phyloP scores from a whole-genome alignment of 176 grass and related monocot species.

The Rhipidocladum racemiflorum region DNA sequence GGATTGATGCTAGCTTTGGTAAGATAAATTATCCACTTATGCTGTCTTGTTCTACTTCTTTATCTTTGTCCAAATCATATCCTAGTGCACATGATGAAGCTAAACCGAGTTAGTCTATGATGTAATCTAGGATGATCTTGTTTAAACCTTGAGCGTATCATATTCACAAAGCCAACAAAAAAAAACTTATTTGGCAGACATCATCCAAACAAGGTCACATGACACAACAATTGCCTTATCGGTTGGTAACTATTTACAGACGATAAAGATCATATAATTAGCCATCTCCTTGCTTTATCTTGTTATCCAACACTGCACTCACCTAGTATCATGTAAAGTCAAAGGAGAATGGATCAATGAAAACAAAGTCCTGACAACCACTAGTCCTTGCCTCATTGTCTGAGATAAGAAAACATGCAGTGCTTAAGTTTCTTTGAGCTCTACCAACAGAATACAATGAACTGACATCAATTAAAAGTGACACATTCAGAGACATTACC shows the following conservation, averaged over 20 bases:
- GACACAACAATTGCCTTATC: background rate
- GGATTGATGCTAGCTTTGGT: conserved; percentile 6
- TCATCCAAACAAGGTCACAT: conserved; percentile 22
- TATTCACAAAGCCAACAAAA: background rate
- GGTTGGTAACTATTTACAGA: background rate
- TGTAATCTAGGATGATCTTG: background rate
- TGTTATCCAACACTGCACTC: background rate
- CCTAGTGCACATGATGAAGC: background rate
- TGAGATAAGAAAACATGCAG: background rate
- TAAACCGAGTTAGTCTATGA: background rate
- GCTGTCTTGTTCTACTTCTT: background rate
- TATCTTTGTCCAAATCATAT: conserved; percentile 5
- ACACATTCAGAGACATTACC: background rate
- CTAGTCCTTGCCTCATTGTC: background rate
- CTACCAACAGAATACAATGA: conserved; percentile 14
- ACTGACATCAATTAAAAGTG: background rate
- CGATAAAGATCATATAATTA: conserved; percentile 1
- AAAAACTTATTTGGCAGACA: background rate
- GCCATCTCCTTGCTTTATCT: background rate
- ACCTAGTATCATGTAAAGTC: background rate
- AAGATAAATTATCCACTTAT: background rate
- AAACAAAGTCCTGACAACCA: background rate
- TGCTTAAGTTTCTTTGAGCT: conserved; percentile 25
- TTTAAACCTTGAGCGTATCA: background rate
- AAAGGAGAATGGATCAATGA: background rate